Base-by-base conservation (phyloP, 345 rosid species). In the Litchi chinensis region DNA sequence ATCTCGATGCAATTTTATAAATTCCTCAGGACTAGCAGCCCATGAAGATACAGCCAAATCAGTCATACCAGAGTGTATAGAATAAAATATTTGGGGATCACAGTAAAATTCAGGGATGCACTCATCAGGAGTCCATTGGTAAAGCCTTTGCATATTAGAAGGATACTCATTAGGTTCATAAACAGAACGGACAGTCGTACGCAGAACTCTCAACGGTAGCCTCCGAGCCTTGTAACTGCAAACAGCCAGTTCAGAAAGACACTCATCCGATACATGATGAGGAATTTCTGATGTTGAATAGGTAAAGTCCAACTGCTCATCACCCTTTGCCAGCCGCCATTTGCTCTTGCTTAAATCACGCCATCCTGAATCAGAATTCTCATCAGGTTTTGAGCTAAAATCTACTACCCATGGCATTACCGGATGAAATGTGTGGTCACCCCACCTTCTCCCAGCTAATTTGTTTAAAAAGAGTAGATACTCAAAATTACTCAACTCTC, bases 191-290 rank as follows among this genome's bases (percentile, higher is more conserved):
- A 95, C 98, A 48, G 98, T 97, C 82, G 79, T 83, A 10, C 98
- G 93, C 70, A 95, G 88, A 83, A 95, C 83, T 77, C 93, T 91
- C 87, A 95, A 87, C 57, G 98, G 98, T 76, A 95, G 86, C 86
- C 98, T 90, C 85, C 98, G 89, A 16, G 98, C 98, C 92, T 95
- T 95, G 82, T 95, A 95, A 87, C 98, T 95, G 90, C 98, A 95
- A 81, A 95, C 98, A 81, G 98, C 98, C 81, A 95, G 80, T 85
- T 95, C 98, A 80, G 98, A 95, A 76, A 95, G 93, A 83, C 98
- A 95, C 86, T 95, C 98, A 88, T 95, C 98, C 65, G 98, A 95
- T 64, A 95, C 93, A 79, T 95, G 98, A 87, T 93, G 98, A 56
- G 98, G 95, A 57, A 91, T 84, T 86, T 95, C 98, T 80, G 97